phyloP scores from a whole-genome alignment of 192 early-diverging fungal species.

The Backusella westeae region DNA sequence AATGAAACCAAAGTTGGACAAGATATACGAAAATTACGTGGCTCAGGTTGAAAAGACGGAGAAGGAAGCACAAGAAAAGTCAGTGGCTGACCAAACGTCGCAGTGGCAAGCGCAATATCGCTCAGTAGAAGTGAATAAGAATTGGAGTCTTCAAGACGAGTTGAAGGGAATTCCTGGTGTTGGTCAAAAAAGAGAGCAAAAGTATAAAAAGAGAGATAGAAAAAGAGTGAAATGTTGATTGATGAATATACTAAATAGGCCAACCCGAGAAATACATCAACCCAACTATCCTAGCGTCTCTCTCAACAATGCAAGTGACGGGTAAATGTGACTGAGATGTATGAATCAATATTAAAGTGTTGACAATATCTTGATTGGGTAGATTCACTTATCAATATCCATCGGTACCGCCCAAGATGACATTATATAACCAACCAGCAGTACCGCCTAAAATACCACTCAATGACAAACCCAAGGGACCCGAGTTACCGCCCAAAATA shows the following conservation, averaged over 20 bases:
- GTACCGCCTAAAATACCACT: constrained; percentile 5
- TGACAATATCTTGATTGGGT: not conserved
- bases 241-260: not conserved
- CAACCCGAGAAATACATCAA: not conserved
- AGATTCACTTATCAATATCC: constrained; percentile 10
- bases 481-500: constrained; percentile 26
- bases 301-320: constrained; percentile 31
- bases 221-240: not conserved
- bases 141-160: constrained; percentile 38
- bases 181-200: not conserved
- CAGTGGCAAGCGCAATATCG: constrained; percentile 9
- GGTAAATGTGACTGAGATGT: constrained; percentile 15
- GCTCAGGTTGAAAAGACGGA: not conserved
- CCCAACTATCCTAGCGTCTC: constrained; percentile 12
- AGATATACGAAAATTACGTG: constrained; percentile 3
- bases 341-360: not conserved
- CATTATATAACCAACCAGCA: not conserved
- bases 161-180: constrained; percentile 27
- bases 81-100: constrained; percentile 1
- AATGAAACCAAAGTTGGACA: constrained; percentile 55
- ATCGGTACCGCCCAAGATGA: not conserved
- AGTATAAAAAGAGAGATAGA: not conserved
- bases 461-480: not conserved
- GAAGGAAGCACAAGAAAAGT: not conserved
- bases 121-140: constrained; percentile 5